phyloP scores from a whole-genome alignment of 2,329 filamentous ascomycete genomes.

The Colletotrichum trifolii region DNA sequence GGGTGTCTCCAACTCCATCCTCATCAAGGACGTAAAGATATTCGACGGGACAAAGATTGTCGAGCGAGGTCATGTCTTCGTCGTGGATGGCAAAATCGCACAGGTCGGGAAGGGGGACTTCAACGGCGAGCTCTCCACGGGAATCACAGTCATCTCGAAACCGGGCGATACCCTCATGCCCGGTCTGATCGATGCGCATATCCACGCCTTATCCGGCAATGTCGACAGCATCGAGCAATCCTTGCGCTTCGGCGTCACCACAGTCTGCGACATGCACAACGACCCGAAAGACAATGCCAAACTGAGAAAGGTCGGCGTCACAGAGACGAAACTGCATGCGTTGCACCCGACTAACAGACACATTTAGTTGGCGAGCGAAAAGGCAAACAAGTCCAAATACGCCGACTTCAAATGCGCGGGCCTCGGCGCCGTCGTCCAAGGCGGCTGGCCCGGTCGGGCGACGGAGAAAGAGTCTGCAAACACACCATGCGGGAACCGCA shows the following conservation, averaged over 20 bases:
- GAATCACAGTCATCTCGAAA: slow-evolving; percentile 48
- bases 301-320: slow-evolving; percentile 39
- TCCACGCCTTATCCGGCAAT: slow-evolving; percentile 56
- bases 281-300: slow-evolving; percentile 47
- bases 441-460: slow-evolving; percentile 58
- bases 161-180: slow-evolving; percentile 59
- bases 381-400: slow-evolving; percentile 41
- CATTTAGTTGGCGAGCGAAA: slow-evolving; percentile 32
- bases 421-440: slow-evolving; percentile 60
- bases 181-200: slow-evolving; percentile 62
- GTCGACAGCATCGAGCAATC: slow-evolving; percentile 50
- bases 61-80: slow-evolving; percentile 51
- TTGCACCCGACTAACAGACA: neutral
- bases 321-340: neutral
- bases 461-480: slow-evolving; percentile 34
- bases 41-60: slow-evolving; percentile 58
- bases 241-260: slow-evolving; percentile 62
- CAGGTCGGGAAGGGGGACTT: slow-evolving; percentile 34
- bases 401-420: slow-evolving; percentile 62
- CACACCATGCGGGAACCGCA: slow-evolving; percentile 7
- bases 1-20: slow-evolving; percentile 10
- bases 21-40: slow-evolving; percentile 48
- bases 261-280: slow-evolving; percentile 61
- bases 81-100: slow-evolving; percentile 54
- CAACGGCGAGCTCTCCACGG: slow-evolving; percentile 34